Evolutionary conservation across 768 basidiomycete genomes (phyloP).

Genomic region (Cyclocybe cylindracea): DNA sequence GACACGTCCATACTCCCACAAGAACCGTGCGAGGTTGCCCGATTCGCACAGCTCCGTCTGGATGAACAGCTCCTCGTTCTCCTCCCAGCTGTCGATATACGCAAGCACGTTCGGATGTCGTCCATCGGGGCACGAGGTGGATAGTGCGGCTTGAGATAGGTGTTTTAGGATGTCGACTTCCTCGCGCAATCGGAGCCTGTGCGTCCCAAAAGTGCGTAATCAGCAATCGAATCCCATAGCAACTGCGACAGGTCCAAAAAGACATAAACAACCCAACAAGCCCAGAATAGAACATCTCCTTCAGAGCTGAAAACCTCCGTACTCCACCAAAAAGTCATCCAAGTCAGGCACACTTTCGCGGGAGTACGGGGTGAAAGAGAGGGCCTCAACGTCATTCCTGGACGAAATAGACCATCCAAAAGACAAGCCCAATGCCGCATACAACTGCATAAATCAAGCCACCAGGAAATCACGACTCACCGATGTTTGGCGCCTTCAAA

Average conservation of each 20-base stretch:
- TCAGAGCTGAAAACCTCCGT: too few species aligned
- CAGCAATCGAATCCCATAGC: constrained; percentile 27
- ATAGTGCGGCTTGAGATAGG: constrained; percentile 48
- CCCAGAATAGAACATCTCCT: constrained; percentile 8
- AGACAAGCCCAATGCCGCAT: constrained; percentile 5
- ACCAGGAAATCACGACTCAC: constrained; percentile 44
- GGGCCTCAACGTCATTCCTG: too few species aligned
- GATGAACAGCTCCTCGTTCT: constrained; percentile 84
- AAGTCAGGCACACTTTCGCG: too few species aligned
- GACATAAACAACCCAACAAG: constrained; percentile 3
- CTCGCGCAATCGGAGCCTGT: constrained; percentile 83
- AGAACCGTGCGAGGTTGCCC: constrained; percentile 88
- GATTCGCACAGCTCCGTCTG: constrained; percentile 93
- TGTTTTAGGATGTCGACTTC: constrained; percentile 92
- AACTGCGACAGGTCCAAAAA: constrained; percentile 23
- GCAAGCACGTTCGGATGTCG: constrained; percentile 81
- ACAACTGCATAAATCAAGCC: constrained; percentile 8
- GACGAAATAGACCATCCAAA: not conserved
- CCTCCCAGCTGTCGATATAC: constrained; percentile 96
- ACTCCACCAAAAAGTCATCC: too few species aligned
- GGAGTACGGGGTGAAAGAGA: too few species aligned
- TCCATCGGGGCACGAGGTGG: constrained; percentile 33
- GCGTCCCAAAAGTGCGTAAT: constrained; percentile 17
- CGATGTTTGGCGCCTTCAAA: constrained; percentile 92
- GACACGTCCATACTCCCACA: constrained; percentile 86